phyloP scores from a whole-genome alignment of 805 yeast genomes.

The Limtongia smithiae region DNA sequence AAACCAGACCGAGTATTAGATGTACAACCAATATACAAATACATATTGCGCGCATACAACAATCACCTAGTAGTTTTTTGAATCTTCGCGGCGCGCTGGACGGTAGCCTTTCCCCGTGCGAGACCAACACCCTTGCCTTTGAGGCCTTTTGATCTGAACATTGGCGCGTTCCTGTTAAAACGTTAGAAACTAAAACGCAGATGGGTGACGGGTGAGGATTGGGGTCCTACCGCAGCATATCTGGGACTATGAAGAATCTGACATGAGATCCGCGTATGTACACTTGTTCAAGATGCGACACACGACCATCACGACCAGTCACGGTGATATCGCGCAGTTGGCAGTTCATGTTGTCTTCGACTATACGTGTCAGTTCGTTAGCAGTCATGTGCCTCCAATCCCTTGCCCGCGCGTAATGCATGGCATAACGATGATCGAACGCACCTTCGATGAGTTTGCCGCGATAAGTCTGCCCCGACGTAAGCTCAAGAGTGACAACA shows the following conservation, averaged over 20 bases:
- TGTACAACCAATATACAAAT: too few relatives aligned
- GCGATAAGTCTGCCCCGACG: slow-evolving; percentile 79
- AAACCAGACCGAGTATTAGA: too few relatives aligned
- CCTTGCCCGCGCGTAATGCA: too few relatives aligned
- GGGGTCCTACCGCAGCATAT: slow-evolving; percentile 52
- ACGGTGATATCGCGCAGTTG: slow-evolving; percentile 77
- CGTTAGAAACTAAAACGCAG: background rate
- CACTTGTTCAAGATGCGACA: slow-evolving; percentile 74
- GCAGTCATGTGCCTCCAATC: background rate
- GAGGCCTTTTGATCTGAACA: slow-evolving; percentile 52
- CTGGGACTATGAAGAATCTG: slow-evolving; percentile 81
- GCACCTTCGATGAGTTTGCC: slow-evolving; percentile 75
- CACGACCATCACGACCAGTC: slow-evolving; percentile 71
- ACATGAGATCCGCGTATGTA: slow-evolving; percentile 90
- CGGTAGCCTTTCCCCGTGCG: slow-evolving; percentile 31
- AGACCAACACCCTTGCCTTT: slow-evolving; percentile 31
- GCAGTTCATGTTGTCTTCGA: slow-evolving; percentile 92
- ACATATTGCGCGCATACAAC: too few relatives aligned
- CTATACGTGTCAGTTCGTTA: slow-evolving; percentile 21
- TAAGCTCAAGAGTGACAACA: slow-evolving; percentile 72
- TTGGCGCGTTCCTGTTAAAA: slow-evolving; percentile 64
- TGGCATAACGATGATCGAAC: too few relatives aligned
- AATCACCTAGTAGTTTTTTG: slow-evolving; percentile 22
- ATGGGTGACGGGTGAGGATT: background rate
- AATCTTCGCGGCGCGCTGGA: slow-evolving; percentile 29